Percentiles rank a stretch among this genome's conserved stretches.
Conservation (phyloP, 1,139 yeast genomes). For the Debaryomyces sp. region DNA sequence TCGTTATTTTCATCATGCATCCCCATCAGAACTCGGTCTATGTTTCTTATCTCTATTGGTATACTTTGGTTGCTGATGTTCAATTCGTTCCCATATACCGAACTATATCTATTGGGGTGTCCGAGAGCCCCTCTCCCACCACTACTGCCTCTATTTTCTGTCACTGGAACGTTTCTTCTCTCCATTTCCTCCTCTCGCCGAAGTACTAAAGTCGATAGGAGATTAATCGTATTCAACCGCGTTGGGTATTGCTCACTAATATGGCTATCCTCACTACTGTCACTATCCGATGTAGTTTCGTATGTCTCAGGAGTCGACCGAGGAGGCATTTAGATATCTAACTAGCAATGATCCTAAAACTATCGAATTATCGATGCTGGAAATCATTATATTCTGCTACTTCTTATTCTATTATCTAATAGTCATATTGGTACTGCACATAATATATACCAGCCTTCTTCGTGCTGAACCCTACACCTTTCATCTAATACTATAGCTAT, state of each 20-base stretch:
- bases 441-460: neutral
- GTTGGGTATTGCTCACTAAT: neutral
- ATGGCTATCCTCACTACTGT: neutral
- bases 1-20: slow-evolving; percentile 11
- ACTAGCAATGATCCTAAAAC: neutral
- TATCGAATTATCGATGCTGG: neutral
- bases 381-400: neutral
- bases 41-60: slow-evolving; percentile 13
- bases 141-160: neutral
- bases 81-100: slow-evolving; percentile 12
- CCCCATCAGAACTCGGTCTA: slow-evolving; percentile 11
- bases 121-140: neutral
- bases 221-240: slow-evolving; percentile 11
- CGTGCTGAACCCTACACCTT: neutral
- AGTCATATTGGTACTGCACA: neutral
- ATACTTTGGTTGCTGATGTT: slow-evolving; percentile 12
- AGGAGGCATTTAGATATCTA: slow-evolving; percentile 12
- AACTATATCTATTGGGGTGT: slow-evolving; percentile 5
- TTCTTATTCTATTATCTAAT: neutral
- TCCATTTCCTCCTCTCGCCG: slow-evolving; percentile 2
- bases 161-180: neutral
- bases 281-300: neutral
- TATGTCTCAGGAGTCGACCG: slow-evolving; percentile 13
- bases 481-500: neutral
- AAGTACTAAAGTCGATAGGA: slow-evolving; percentile 11